phyloP scores from a whole-genome alignment of 2,329 filamentous ascomycete genomes.

The Tolypocladium sp. region DNA sequence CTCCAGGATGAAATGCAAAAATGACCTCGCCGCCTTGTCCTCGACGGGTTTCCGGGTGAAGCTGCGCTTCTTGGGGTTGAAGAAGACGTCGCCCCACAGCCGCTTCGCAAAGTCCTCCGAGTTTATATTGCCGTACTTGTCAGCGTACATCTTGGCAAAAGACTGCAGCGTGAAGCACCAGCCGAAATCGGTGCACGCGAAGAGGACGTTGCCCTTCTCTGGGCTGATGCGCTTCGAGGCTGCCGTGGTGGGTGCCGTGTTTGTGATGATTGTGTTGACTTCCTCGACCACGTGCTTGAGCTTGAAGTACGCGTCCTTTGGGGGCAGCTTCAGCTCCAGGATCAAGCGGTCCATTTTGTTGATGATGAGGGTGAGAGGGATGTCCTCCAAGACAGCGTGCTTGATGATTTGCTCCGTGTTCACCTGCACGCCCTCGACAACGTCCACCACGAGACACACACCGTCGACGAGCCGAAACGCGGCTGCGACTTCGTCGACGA shows the following conservation, averaged over 20 bases:
- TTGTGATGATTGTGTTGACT: constrained; percentile 92
- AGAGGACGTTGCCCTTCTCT: constrained; percentile 96
- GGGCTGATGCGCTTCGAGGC: constrained; percentile 77
- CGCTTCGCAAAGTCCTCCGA: constrained; percentile 72
- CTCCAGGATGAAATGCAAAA: constrained; percentile 90
- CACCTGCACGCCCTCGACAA: constrained; percentile 97
- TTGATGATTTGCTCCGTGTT: constrained; percentile 97
- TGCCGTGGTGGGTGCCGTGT: constrained; percentile 71
- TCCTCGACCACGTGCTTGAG: constrained; percentile 97
- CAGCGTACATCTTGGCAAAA: constrained; percentile 93
- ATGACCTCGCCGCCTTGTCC: constrained; percentile 71
- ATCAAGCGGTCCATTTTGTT: constrained; percentile 98
- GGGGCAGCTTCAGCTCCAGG: constrained; percentile 85
- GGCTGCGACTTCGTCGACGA: constrained; percentile 91
- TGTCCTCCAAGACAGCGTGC: constrained; percentile 81
- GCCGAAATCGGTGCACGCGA: constrained; percentile 84
- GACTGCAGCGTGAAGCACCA: constrained; percentile 96
- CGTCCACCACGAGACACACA: constrained; percentile 86
- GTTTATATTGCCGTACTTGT: constrained; percentile 76
- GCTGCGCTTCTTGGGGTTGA: constrained; percentile 79
- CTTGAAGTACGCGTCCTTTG: constrained; percentile 96
- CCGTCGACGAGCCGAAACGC: constrained; percentile 83
- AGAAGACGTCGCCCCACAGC: constrained; percentile 95
- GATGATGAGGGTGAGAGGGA: constrained; percentile 82
- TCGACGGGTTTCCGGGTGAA: constrained; percentile 86